These are phyloP conservation scores for Posidonia australis DNA, from an alignment of 106 monocot species.

Conservation along the genomic window DNA sequence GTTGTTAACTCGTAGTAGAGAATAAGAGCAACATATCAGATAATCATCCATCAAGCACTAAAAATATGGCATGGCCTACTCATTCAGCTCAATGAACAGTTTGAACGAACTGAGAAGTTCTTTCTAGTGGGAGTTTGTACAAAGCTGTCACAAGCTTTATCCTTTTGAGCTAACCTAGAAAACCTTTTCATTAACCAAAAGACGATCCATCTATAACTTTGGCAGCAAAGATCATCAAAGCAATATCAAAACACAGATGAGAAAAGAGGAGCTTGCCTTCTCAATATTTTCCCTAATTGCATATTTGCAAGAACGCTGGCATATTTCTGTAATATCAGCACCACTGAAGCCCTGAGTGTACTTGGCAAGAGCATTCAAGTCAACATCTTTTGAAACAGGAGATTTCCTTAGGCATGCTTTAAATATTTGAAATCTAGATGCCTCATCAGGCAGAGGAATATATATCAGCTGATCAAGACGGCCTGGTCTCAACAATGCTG, in stretches of 20 bases:
- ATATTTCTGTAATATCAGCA: slow-evolving; percentile 91
- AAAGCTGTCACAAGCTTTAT: too few relatives aligned
- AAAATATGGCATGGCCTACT: too few relatives aligned
- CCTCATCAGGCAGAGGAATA: slow-evolving; percentile 85
- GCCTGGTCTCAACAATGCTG: slow-evolving; percentile 19
- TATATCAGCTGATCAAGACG: slow-evolving; percentile 86
- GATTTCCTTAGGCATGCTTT: slow-evolving; percentile 83
- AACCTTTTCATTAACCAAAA: too few relatives aligned
- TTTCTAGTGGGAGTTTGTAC: too few relatives aligned
- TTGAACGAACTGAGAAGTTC: too few relatives aligned
- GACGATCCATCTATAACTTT: too few relatives aligned
- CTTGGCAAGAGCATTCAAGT: slow-evolving; percentile 58
- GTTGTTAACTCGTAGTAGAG: background rate
- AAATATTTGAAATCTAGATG: slow-evolving; percentile 63
- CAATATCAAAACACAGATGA: background rate
- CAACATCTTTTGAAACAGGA: slow-evolving; percentile 75
- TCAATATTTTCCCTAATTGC: slow-evolving; percentile 92
- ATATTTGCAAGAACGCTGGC: slow-evolving; percentile 86
- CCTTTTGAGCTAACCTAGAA: too few relatives aligned
- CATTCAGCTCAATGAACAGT: too few relatives aligned
- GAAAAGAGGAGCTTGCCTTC: slow-evolving; percentile 32
- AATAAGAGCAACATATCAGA: too few relatives aligned
- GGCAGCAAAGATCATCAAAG: background rate
- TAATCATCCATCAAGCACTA: too few relatives aligned
- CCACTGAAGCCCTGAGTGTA: slow-evolving; percentile 93